Conservation (phyloP, 352 stramenopile species). For the Globisporangium nunn region DNA sequence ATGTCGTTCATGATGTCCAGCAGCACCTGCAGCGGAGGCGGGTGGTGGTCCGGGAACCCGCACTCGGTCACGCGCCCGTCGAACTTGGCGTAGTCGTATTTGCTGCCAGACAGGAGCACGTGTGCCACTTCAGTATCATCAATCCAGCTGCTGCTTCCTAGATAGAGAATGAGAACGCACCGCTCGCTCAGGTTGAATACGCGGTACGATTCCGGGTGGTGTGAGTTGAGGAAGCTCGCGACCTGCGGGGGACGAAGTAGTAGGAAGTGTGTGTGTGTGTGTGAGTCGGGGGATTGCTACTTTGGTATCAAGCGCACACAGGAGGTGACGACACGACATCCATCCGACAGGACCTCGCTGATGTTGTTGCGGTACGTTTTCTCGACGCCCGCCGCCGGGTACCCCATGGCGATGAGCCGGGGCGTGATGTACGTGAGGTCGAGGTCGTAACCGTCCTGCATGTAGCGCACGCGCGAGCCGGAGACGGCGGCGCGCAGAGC, state of each 20-base stretch:
- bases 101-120: conserved; percentile 4
- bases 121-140: not conserved
- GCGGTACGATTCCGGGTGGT: conserved; percentile 56
- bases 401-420: conserved; percentile 76
- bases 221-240: conserved; percentile 55
- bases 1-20: conserved; percentile 85
- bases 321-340: too few species aligned
- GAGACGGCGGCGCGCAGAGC: conserved; percentile 69
- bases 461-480: conserved; percentile 78
- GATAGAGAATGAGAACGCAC: conserved; percentile 10
- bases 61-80: conserved; percentile 64
- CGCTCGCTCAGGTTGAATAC: conserved; percentile 84
- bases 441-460: conserved; percentile 75
- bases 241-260: conserved; percentile 19
- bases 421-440: conserved; percentile 85
- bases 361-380: conserved; percentile 86
- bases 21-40: conserved; percentile 66
- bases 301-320: not conserved
- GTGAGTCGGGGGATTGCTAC: not conserved
- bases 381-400: conserved; percentile 73
- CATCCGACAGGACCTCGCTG: conserved; percentile 27
- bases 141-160: not conserved
- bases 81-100: conserved; percentile 77
- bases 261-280: not conserved
- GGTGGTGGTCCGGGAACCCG: conserved; percentile 77